A percentile compares a stretch with the other conserved stretches of the same genome.
Evolutionary conservation across 768 basidiomycete genomes (phyloP).

Genomic region (Hericium coralloides): DNA sequence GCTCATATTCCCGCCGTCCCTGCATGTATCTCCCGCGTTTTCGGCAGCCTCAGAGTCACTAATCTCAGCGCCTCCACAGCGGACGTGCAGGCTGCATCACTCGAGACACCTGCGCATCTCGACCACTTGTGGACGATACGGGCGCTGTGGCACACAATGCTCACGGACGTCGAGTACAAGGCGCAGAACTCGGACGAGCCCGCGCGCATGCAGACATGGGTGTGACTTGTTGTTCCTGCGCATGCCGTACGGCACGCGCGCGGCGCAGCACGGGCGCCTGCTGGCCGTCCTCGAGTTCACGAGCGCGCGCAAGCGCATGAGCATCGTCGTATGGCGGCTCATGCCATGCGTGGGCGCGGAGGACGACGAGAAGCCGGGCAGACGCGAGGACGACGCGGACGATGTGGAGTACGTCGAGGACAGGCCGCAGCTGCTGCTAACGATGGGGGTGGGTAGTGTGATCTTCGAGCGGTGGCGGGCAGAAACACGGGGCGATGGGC

Average conservation of each 20-base stretch:
- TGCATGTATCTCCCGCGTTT: too few relatives aligned
- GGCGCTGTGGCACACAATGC: constrained; percentile 92
- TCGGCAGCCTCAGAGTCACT: too few relatives aligned
- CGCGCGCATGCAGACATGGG: constrained; percentile 92
- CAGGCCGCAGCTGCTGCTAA: constrained; percentile 54
- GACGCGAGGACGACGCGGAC: too few relatives aligned
- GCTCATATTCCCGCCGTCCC: too few relatives aligned
- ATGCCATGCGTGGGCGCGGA: too few relatives aligned
- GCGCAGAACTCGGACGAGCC: constrained; percentile 98
- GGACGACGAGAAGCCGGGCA: too few relatives aligned
- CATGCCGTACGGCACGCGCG: constrained; percentile 60
- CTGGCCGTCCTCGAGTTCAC: constrained; percentile 95
- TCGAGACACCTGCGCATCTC: constrained; percentile 52
- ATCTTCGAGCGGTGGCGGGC: constrained; percentile 80
- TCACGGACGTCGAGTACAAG: constrained; percentile 83
- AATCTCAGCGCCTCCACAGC: constrained; percentile 36
- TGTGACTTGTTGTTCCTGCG: constrained; percentile 64
- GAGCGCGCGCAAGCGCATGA: constrained; percentile 91
- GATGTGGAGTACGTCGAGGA: constrained; percentile 42
- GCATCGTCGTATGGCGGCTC: constrained; percentile 64
- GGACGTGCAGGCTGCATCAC: constrained; percentile 56
- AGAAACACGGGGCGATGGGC: constrained; percentile 46
- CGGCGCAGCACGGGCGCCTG: constrained; percentile 72
- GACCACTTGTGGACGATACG: constrained; percentile 92
- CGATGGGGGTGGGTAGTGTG: constrained; percentile 95